Base-by-base conservation (phyloP, 345 rosid genomes). In the Triadica sebifera region DNA sequence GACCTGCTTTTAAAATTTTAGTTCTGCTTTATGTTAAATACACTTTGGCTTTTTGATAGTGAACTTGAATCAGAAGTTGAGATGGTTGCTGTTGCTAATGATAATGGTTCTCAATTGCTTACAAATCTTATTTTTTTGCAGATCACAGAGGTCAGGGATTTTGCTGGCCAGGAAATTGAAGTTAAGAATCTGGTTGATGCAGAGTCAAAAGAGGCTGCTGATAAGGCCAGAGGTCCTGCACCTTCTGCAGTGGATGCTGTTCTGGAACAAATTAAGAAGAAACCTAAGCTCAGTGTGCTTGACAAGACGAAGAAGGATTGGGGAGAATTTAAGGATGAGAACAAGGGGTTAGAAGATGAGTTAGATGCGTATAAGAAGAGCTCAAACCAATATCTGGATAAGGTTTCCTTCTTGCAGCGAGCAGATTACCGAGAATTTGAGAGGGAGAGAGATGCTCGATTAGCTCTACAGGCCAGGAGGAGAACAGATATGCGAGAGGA, bases 301-400 rank as follows among this genome's bases (percentile, higher is more conserved):
- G 97, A 93, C 85, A 93, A 94, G 86, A 88, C 98, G 0, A 94
- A 91, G 78, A 90, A 86, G 84, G 98, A 91, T 76, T 94, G 96
- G 99, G 98, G 98, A 81, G 99, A 94, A 80, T 94, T 86, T 56
- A 94, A 94, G 85, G 98, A 90, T 2, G 98, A 92, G 72, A 87
- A 94, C 70, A 84, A 82, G 78, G 92, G 94, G 25, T 70, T 91
- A 59, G 98, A 91, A 80, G 96, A 93, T 0, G 96, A 94, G 84
- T 79, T 93, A 29, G 97, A 93, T 67, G 90, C 93, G 34, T 93
- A 94, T 77, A 93, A 91, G 88, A 94, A 94, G 89, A 93, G 99
- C 82, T 93, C 99, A 0, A 89, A 93, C 79, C 88, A 92, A 81
- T 92, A 94, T 80, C 85, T 93, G 4, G 98, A 93, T 50, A 93